Evolutionary conservation across 176 grass and related monocot genomes (phyloP), one percentile per base, ranked within the genome.

Genomic region (Musa troglodytarum): DNA sequence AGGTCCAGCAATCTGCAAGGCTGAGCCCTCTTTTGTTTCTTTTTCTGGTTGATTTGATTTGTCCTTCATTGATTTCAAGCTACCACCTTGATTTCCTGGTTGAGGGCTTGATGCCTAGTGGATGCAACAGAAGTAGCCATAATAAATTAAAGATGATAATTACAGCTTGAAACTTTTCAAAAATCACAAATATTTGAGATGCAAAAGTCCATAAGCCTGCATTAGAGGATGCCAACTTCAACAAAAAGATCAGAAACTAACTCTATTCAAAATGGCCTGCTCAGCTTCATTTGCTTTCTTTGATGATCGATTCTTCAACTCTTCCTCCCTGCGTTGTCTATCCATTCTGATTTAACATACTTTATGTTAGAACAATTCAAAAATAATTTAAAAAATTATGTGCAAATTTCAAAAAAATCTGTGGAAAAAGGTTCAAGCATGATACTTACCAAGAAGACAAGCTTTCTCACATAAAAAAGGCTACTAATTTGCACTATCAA

Each of bases 291-390:
- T 75, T 73, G 50, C 65, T 82, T 88, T 96, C 82, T 85, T 91
- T 29, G 86, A 89, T 73, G 86, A 82, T 20, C 71, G 75, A 80
- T 79, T 92, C 74, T 86, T 96, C 25, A 92, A 22, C 81, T 96
- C 93, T 29, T 96, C 89, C 74, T 92, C 87, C 4, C 72, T 87
- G 17, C 83, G 85, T 75, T 92, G 93, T 70, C 87, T 92, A 78
- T 96, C 93, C 83, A 96, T 92, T 74, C 92, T 96, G 76, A 21
- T 16, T 34, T 26, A 71, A 22, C 11, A 71, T 52, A 71, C 2
- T 3, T 12, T 52, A 71, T 9, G 20, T 52, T 11, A 71, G 49
- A 19, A 52, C 7, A 71, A 1, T 10, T 20, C 0, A 11, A 16
- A 50, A 43, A 43, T 43, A 43, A 6, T 43, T 43, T 6, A 43